Evolutionary conservation across 805 yeast genomes (phyloP), one percentile per base, ranked within the genome.

Genomic region (Wickerhamomyces queroliae): DNA sequence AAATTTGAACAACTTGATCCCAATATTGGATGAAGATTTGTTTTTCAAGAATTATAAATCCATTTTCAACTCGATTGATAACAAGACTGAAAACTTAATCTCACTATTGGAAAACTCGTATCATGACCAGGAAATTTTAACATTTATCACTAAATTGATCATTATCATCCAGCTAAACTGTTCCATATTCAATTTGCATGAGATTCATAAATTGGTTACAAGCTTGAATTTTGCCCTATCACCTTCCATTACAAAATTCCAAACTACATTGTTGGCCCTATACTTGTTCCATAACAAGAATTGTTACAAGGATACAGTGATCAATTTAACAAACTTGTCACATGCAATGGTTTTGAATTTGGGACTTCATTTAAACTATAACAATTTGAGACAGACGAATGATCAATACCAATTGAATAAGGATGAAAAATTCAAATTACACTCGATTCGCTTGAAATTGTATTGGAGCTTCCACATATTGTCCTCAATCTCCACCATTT

Each of bases 401-500:
- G 40, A 36, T 16, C 45, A 24, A 6, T 9, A 24, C 16, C 24
- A 25, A 26, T 13, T 17, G n/a, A 20, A 37, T 33, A 45, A 41
- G 27, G 40, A 50, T 55, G 35, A 62, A 55, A 48, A 44, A 34
- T 39, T 43, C 37, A 54, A 38, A 41, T 37, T 33, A 5, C 50
- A 55, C 30, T 43, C 54, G 2, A 42, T 49, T 18, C 49, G 73
- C 45, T 49, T 69, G 28, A 69, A 67, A 40, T 45, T 71, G 9
- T 71, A 61, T 43, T 70, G 76, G 76, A 62, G 66, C 40, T 64
- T 58, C 42, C 58, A 59, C 29, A 60, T 66, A n/a, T 48, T 69
- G 21, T 45, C 50, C n/a, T 41, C 42, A 12, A 33, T 50, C 15
- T 42, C 58, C 30, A 37, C 44, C 27, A 31, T 42, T 28, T 35